phyloP scores from a whole-genome alignment of 2,329 filamentous ascomycete species.

The Ambrosiella cleistominuta region DNA sequence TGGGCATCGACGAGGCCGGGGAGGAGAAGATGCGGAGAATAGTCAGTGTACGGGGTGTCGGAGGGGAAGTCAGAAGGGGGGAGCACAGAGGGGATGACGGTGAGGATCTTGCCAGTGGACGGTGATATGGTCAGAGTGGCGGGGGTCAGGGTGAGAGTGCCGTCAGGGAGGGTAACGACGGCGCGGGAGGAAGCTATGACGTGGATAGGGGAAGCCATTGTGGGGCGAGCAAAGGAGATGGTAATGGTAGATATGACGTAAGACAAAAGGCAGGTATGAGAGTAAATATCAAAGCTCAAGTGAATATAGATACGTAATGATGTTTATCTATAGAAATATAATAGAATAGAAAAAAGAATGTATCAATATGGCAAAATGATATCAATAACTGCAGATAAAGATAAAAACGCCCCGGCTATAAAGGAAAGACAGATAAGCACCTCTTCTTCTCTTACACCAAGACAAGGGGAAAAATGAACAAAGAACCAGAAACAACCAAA shows the following conservation, averaged over 20 bases:
- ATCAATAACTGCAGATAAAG: too few species aligned
- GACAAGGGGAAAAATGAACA: not conserved
- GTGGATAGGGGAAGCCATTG: not conserved
- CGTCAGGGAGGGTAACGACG: slow-evolving; percentile 53
- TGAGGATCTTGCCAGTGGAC: slow-evolving; percentile 65
- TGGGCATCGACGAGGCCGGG: slow-evolving; percentile 92
- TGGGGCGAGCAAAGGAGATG: not conserved
- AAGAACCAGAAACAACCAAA: not conserved
- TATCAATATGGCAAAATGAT: too few species aligned
- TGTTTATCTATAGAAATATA: too few species aligned
- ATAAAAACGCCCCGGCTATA: too few species aligned
- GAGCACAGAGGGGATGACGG: slow-evolving; percentile 56
- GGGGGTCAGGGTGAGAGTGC: slow-evolving; percentile 48
- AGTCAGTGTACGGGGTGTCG: slow-evolving; percentile 59
- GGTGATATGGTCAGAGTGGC: slow-evolving; percentile 71
- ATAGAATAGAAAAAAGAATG: too few species aligned
- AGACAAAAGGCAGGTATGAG: not conserved
- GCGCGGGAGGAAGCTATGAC: slow-evolving; percentile 74
- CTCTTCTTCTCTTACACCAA: not conserved
- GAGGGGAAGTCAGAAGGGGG: slow-evolving; percentile 56
- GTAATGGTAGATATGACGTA: not conserved
- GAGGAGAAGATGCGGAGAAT: slow-evolving; percentile 68
- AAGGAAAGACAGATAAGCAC: not conserved
- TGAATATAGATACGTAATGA: too few species aligned
- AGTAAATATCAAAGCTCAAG: not conserved